Base-by-base conservation (phyloP, 176 grass and related monocot species). In the Cenchrus americanus region DNA sequence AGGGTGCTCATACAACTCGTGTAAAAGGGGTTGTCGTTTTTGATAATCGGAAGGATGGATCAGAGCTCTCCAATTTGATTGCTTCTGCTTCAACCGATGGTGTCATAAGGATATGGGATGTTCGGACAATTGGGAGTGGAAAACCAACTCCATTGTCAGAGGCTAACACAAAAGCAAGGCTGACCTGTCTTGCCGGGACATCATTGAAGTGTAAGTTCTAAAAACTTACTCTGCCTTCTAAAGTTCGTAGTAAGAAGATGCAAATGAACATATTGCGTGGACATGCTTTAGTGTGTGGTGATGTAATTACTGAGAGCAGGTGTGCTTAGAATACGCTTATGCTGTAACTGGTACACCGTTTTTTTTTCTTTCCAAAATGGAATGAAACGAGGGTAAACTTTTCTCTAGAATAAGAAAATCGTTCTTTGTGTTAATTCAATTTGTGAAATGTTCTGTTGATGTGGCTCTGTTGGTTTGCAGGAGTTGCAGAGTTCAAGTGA, bases 51-150 rank as follows among this genome's bases (percentile, higher is more conserved):
- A 92, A 73, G 11, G n/a, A 86, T 21, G 77, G 78, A 50, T 94
- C 88, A 4, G 91, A 84, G 65, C 48, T 79, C 44, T 82, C 87
- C 52, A 92, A 93, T 66, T 21, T 96, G 49, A 75, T 98, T 80
- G 77, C 91, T 61, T 98, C 96, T 1, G 93, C 96, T 71, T 98
- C 96, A 32, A 92, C 96, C 10, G 96, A 98, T 90, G 96, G 93
- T 80, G 22, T 94, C 14, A 87, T 98, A 83, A 90, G 87, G 85
- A 73, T 98, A 32, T 98, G 96, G 96, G 96, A 98, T 87, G 43
- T 91, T 63, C 84, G 89, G 43, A 86, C 93, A 81, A 90, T 81
- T 26, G 86, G 91, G 9, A 89, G 41, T 26, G 89, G 75, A 44
- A 98, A 92, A 46, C 62, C 88, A 75, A 80, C 66, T 89, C 96